Evolutionary conservation across 768 basidiomycete species (phyloP).

Genomic region (Plicaturopsis crispa): DNA sequence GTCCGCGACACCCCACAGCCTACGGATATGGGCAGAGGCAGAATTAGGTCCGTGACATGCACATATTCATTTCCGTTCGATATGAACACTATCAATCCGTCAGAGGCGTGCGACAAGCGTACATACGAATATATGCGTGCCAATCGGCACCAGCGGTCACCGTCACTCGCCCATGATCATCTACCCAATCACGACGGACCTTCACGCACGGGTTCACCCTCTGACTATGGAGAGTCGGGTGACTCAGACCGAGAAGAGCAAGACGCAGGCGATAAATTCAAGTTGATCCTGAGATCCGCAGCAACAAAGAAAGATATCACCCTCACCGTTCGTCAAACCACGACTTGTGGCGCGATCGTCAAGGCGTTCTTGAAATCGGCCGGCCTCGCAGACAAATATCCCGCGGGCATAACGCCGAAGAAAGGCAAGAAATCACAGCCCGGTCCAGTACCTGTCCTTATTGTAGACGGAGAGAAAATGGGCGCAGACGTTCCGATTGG

Average conservation of each 20-base stretch:
- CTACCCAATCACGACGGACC: constrained; percentile 4
- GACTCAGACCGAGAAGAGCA: constrained; percentile 13
- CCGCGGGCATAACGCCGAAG: constrained; percentile 19
- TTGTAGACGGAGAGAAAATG: constrained; percentile 69
- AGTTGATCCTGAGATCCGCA: constrained; percentile 56
- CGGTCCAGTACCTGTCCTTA: constrained; percentile 24
- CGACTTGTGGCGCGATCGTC: constrained; percentile 71
- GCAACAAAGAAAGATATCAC: constrained; percentile 45
- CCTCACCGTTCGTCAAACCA: constrained; percentile 65
- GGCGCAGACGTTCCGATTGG: constrained; percentile 52
- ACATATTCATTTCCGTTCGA: constrained; percentile 9
- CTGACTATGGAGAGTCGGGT: constrained; percentile 17
- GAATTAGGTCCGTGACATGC: constrained; percentile 46
- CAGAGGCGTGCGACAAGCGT: constrained; percentile 59
- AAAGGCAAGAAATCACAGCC: constrained; percentile 24
- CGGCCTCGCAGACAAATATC: constrained; percentile 50
- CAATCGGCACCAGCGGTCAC: constrained; percentile 19
- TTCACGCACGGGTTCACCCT: constrained; percentile 8
- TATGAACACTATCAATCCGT: not conserved
- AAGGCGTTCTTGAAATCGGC: constrained; percentile 68
- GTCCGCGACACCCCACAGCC: constrained; percentile 57
- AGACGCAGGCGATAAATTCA: constrained; percentile 50
- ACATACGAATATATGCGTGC: constrained; percentile 59
- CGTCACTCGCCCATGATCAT: constrained; percentile 12
- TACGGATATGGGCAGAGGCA: constrained; percentile 62